Base-by-base conservation (phyloP, 768 basidiomycete species). In the Mycena epipterygia region DNA sequence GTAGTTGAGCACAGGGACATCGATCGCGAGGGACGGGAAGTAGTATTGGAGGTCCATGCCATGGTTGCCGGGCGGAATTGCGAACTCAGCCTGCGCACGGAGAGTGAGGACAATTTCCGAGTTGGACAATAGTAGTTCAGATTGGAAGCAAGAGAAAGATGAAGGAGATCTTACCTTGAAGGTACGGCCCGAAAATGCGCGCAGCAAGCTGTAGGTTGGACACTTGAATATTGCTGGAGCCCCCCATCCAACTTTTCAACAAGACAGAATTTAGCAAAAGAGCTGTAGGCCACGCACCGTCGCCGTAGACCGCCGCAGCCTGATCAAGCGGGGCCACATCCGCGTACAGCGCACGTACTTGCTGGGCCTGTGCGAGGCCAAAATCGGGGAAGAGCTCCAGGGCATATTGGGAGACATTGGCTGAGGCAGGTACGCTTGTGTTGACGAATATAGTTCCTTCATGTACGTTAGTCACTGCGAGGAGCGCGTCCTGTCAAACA, bases 211-310 rank as follows among this genome's bases (percentile, higher is more conserved):
- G 53, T 80, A 78, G 1, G 77, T 73, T 12, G 79, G 78, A 49
- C 80, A 81, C 16, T 75, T 59, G 46, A 81, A 73, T 25, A 78
- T 76, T 9, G 76, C 80, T 81, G 66, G 30, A 9, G 33, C n/a
- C n/a, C n/a, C n/a, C n/a, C n/a, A n/a, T n/a, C n/a, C n/a, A n/a
- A 23, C 5, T 37, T 35, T 37, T 39, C 21, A 39, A 25, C 29
- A 35, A 12, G 9, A n/a, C 44, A 63, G 48, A 35, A 42, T 29
- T 4, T 21, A 25, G 17, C 33, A 21, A 37, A 9, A 16, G 23
- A 41, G 16, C n/a, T n/a, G n/a, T n/a, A n/a, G n/a, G n/a, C n/a
- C n/a, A 73, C 74, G 49, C 29, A 76, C 75, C 48, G 27, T 76
- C 75, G 1, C 74, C 74, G 39, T 68, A 32, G n/a, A 69, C 23